Evolutionary conservation across 106 monocot species (phyloP).

Genomic region (Apostasia ramifera): DNA sequence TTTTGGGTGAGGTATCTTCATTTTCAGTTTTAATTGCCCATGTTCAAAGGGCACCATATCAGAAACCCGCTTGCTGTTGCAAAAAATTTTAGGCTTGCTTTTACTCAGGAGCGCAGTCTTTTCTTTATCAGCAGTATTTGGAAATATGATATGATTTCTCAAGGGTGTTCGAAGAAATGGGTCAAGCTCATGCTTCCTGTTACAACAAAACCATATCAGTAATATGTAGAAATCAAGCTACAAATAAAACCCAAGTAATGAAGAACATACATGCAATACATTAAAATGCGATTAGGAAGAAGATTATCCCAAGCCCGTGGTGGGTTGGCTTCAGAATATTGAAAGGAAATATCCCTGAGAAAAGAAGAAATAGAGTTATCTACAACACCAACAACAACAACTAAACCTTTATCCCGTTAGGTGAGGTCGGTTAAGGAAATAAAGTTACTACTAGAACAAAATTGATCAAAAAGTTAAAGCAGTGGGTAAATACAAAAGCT

Average conservation of each 20-base stretch:
- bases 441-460: not conserved
- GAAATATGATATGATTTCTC: slow-evolving; percentile 56
- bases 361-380: too few relatives aligned
- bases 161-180: slow-evolving; percentile 38
- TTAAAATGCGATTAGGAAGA: slow-evolving; percentile 69
- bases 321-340: slow-evolving; percentile 26
- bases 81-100: slow-evolving; percentile 11
- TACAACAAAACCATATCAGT: not conserved
- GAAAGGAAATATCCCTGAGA: slow-evolving; percentile 50
- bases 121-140: slow-evolving; percentile 21
- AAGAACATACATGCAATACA: slow-evolving; percentile 69
- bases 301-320: slow-evolving; percentile 74
- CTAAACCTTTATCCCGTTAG: too few relatives aligned
- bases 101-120: slow-evolving; percentile 7
- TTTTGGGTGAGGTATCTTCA: too few relatives aligned
- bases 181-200: slow-evolving; percentile 61
- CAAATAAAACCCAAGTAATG: not conserved
- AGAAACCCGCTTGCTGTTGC: too few relatives aligned
- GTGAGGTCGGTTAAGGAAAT: too few relatives aligned
- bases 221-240: not conserved
- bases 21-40: too few relatives aligned
- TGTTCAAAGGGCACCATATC: too few relatives aligned
- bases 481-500: too few relatives aligned
- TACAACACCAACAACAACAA: too few relatives aligned
- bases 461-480: too few relatives aligned